Evolutionary conservation across 805 yeast species (phyloP), one percentile per base, ranked within the genome.

Genomic region (Candida orba): DNA sequence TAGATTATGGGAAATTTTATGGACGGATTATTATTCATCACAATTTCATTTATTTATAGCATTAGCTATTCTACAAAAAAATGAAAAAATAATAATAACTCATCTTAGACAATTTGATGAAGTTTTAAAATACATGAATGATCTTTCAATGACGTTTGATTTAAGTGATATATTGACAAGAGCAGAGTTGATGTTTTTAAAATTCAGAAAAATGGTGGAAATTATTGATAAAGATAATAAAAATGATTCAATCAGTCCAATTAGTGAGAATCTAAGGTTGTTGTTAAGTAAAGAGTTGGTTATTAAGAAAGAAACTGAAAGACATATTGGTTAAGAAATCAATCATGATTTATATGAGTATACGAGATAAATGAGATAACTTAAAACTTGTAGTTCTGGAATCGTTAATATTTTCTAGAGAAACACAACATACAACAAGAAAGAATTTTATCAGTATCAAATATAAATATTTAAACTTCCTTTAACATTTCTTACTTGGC

Each of bases 1-100:
- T 57, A 68, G 75, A 25, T 69, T 91, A n/a, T 91, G 98, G 98
- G 99, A 91, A 58, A 79, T 84, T 4, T 68, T 93, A 38, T 87
- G 93, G 81, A 91, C 98, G 0, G 91, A 91, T 64, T 83, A 67
- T 55, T 80, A 86, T 56, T 76, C 91, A 0, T 80, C 93, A 6
- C 97, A 93, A 61, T 90, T 83, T 60, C 95, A 89, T 53, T 64
- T 93, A 32, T 89, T 93, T 57, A 73, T 93, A 54, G 91, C 95
- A 17, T 67, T 91, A 52, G 93, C 95, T 0, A 81, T 93, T n/a
- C 69, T 93, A 39, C 95, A 91, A 56, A 88, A 87, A 54, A 81
- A 90, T 62, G 85, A 89, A 53, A 76, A 80, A 38, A 79, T 85
- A 34, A 85, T 91, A 27, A 78, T 81, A 49, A 76, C 80, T 34